Conservation (phyloP, 2,329 filamentous ascomycete species). For the Lecanicillium sp. region DNA sequence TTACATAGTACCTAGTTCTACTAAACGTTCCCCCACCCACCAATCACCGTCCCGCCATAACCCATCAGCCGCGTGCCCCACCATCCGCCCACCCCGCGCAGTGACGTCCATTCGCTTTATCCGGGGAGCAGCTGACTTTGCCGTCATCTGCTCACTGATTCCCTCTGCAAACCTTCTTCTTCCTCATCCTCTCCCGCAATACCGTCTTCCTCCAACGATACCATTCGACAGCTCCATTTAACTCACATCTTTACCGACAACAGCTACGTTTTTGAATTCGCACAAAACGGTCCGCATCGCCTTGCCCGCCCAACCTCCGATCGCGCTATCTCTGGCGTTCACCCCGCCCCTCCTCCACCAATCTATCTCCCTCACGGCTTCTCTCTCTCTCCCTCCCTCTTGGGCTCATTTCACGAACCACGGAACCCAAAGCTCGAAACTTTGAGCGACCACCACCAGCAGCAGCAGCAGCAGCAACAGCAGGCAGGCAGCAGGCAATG, state of each 20-base stretch:
- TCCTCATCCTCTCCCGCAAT: not conserved
- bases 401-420: no score
- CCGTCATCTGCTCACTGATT: slow-evolving; percentile 9
- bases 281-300: not conserved
- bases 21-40: not conserved
- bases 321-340: not conserved
- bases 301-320: not conserved
- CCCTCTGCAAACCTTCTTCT: not conserved
- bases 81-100: not conserved
- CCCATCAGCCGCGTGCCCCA: not conserved
- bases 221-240: no score
- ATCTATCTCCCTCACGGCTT: no score
- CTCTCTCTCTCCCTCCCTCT: no score
- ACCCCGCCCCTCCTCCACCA: not conserved
- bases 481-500: no score
- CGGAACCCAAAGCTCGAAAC: not conserved
- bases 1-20: no score
- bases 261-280: no score
- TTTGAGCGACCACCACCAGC: slow-evolving; percentile 39
- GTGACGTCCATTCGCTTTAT: not conserved
- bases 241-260: no score
- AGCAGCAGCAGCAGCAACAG: no score
- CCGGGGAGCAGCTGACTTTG: slow-evolving; percentile 2
- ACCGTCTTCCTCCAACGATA: not conserved
- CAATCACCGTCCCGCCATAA: not conserved